A percentile compares a stretch with the other conserved stretches of the same genome.
These are phyloP conservation scores for Yamadazyma taylorii DNA, from an alignment of 1,139 yeast species.

Conservation along the genomic window DNA sequence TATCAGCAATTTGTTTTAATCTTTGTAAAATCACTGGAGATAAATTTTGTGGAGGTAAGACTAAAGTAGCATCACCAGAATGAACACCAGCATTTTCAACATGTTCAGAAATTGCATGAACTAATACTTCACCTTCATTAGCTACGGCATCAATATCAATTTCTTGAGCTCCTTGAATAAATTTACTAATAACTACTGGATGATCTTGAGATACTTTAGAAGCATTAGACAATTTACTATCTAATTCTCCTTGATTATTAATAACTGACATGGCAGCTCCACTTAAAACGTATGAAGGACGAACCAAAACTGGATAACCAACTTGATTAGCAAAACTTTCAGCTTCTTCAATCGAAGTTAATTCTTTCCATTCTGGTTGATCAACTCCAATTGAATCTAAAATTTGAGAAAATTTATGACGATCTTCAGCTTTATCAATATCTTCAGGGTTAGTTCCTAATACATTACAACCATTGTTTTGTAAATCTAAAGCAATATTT, in stretches of 20 bases:
- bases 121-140: slow-evolving; percentile 77
- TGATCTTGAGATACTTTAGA: slow-evolving; percentile 92
- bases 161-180: slow-evolving; percentile 93
- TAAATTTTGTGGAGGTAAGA: slow-evolving; percentile 84
- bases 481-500: slow-evolving; percentile 86
- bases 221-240: slow-evolving; percentile 77
- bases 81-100: slow-evolving; percentile 99
- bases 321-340: slow-evolving; percentile 81
- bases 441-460: slow-evolving; percentile 94
- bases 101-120: slow-evolving; percentile 96
- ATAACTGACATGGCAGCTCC: slow-evolving; percentile 99
- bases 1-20: slow-evolving; percentile 79
- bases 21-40: slow-evolving; percentile 59
- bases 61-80: slow-evolving; percentile 96
- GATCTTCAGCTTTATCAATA: slow-evolving; percentile 96
- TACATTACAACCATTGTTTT: slow-evolving; percentile 81
- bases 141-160: slow-evolving; percentile 98
- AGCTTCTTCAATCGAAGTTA: slow-evolving; percentile 84
- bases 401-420: slow-evolving; percentile 95
- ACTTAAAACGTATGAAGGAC: slow-evolving; percentile 95
- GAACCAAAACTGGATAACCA: slow-evolving; percentile 92
- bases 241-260: slow-evolving; percentile 73
- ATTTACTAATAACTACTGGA: slow-evolving; percentile 96
- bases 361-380: slow-evolving; percentile 98
- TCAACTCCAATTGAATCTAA: slow-evolving; percentile 89